Conservation (phyloP, 768 basidiomycete genomes). For the Dentipellis sp. region DNA sequence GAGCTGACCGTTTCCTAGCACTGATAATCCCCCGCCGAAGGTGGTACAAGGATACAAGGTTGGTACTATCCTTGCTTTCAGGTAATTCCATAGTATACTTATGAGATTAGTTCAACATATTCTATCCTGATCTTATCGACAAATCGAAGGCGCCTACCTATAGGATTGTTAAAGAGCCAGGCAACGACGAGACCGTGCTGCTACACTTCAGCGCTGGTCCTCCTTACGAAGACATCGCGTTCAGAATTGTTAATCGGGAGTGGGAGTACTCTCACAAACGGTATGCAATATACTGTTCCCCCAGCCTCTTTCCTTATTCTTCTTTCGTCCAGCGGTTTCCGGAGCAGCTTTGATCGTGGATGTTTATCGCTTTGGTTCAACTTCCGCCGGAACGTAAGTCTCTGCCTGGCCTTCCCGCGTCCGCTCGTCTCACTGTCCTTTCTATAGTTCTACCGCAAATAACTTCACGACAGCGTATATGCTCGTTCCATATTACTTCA, state of each 20-base stretch:
- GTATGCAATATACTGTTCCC: conserved; percentile 28
- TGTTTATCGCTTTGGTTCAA: conserved; percentile 96
- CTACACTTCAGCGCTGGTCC: conserved; percentile 94
- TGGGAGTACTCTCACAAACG: conserved; percentile 99
- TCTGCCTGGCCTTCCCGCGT: conserved; percentile 2
- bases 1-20: conserved; percentile 37
- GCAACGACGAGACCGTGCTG: conserved; percentile 91
- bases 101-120: conserved; percentile 73
- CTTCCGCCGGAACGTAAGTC: conserved; percentile 83
- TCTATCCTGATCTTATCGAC: conserved; percentile 99
- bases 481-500: no score
- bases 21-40: conserved; percentile 98
- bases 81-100: conserved; percentile 12
- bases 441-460: conserved; percentile 76
- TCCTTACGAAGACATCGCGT: conserved; percentile 98
- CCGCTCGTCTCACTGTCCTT: conserved; percentile 12
- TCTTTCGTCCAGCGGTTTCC: conserved; percentile 64
- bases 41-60: conserved; percentile 99
- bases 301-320: conserved; percentile 6
- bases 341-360: conserved; percentile 94
- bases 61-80: conserved; percentile 2
- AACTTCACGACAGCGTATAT: conserved; percentile 11
- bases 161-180: conserved; percentile 88
- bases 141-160: conserved; percentile 96
- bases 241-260: conserved; percentile 93